These are phyloP conservation scores for Mortierella hygrophila DNA, from an alignment of 192 early-diverging fungal genomes.

Conservation along the genomic window DNA sequence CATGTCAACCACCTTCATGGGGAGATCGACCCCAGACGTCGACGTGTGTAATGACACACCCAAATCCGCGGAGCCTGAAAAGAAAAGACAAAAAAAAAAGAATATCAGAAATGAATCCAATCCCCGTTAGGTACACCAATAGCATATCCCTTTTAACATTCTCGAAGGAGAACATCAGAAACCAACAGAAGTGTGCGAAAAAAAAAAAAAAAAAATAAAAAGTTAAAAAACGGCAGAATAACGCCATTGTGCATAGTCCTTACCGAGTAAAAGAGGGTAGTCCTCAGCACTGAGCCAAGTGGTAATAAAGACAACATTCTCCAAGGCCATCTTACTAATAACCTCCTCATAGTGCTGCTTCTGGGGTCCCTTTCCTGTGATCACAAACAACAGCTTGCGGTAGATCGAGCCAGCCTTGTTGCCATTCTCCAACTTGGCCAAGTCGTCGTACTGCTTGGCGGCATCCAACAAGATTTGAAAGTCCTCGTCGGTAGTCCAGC, in stretches of 20 bases:
- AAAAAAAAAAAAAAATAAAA: not conserved
- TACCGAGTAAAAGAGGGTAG: conserved; percentile 89
- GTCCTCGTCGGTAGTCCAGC: conserved; percentile 98
- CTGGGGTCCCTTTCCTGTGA: conserved; percentile 94
- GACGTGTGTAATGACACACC: conserved; percentile 94
- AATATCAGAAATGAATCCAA: not conserved
- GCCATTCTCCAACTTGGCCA: conserved; percentile 26
- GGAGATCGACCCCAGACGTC: conserved; percentile 95
- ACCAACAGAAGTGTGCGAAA: not conserved
- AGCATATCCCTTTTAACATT: not conserved
- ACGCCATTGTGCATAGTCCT: not conserved
- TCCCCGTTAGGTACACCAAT: not conserved
- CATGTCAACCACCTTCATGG: conserved; percentile 99
- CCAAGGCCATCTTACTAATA: conserved; percentile 65
- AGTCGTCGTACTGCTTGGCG: conserved; percentile 66
- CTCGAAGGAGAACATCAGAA: not conserved
- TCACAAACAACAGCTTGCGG: conserved; percentile 81
- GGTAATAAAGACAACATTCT: conserved; percentile 76
- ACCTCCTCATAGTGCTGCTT: conserved; percentile 77
- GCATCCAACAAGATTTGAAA: conserved; percentile 86
- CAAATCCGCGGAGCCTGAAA: conserved; percentile 87
- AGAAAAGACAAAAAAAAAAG: not conserved
- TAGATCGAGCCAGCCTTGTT: conserved; percentile 21
- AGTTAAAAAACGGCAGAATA: not conserved
- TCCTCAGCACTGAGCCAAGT: conserved; percentile 86